phyloP scores from a whole-genome alignment of 2,329 filamentous ascomycete species.

The Tolypocladium guangdongense region DNA sequence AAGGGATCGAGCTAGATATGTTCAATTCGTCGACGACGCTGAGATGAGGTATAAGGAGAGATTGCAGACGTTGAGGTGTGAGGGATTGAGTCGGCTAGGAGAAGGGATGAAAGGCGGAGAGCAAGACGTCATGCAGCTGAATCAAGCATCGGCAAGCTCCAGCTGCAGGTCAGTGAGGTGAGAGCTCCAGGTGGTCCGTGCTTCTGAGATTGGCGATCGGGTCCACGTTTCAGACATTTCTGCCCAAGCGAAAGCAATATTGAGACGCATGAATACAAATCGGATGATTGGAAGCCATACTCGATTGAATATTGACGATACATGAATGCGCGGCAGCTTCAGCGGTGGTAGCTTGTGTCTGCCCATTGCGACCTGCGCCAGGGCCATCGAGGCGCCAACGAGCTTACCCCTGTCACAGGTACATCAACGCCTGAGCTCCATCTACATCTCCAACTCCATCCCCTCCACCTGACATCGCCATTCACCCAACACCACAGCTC shows the following conservation, averaged over 20 bases:
- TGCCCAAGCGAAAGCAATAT: not conserved
- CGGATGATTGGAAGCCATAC: no score
- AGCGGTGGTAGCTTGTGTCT: no score
- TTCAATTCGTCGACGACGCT: not conserved
- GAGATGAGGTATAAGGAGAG: not conserved
- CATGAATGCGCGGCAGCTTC: not conserved
- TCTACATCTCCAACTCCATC: not conserved
- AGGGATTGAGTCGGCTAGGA: not conserved
- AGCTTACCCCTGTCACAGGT: not conserved
- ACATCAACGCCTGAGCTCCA: not conserved
- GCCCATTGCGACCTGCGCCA: no score
- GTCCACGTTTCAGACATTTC: not conserved
- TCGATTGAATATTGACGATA: no score
- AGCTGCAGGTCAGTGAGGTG: no score
- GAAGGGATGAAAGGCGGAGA: not conserved
- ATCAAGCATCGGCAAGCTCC: not conserved
- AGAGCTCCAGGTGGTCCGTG: no score
- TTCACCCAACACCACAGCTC: not conserved
- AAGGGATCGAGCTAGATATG: not conserved
- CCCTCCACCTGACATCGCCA: not conserved
- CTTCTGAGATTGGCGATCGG: not conserved
- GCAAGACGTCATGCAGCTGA: not conserved
- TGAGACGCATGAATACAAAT: not conserved
- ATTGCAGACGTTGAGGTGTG: not conserved
- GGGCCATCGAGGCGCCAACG: no score